Evolutionary conservation across 75 land plant species (phyloP).

Genomic region (Picea sitchensis): DNA sequence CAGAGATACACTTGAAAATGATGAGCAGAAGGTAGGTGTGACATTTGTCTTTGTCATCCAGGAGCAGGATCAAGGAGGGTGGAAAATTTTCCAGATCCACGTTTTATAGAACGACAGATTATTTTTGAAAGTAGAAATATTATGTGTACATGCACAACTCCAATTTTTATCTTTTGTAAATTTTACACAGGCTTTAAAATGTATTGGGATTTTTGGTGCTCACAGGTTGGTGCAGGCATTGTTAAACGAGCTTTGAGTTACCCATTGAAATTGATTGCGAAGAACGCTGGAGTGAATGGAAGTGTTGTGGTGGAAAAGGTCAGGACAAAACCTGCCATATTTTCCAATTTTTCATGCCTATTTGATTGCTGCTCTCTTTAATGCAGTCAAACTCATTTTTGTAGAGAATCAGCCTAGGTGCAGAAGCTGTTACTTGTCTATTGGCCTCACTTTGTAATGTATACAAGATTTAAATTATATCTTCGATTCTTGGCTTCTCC

Average conservation of each 20-base stretch:
- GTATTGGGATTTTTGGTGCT: not conserved
- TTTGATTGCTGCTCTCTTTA: too few relatives aligned
- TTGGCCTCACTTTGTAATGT: not conserved
- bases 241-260: slow-evolving; percentile 75
- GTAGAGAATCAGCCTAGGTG: not conserved
- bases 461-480: not conserved
- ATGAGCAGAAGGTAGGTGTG: slow-evolving; percentile 75
- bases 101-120: too few relatives aligned
- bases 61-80: not conserved
- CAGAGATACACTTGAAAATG: slow-evolving; percentile 66
- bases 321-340: not conserved
- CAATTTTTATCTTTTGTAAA: not conserved
- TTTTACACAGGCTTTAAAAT: not conserved
- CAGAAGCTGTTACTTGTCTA: not conserved
- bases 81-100: not conserved
- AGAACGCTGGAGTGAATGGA: slow-evolving; percentile 90
- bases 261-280: slow-evolving; percentile 77
- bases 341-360: not conserved
- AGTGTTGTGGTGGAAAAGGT: slow-evolving; percentile 83
- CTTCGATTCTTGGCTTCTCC: slow-evolving; percentile 4
- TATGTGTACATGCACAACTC: not conserved
- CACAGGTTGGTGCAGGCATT: slow-evolving; percentile 92
- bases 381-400: not conserved
- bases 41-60: not conserved
- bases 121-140: too few relatives aligned